Base-by-base conservation (phyloP, 129 eudicot species). In the Artemisia annua region DNA sequence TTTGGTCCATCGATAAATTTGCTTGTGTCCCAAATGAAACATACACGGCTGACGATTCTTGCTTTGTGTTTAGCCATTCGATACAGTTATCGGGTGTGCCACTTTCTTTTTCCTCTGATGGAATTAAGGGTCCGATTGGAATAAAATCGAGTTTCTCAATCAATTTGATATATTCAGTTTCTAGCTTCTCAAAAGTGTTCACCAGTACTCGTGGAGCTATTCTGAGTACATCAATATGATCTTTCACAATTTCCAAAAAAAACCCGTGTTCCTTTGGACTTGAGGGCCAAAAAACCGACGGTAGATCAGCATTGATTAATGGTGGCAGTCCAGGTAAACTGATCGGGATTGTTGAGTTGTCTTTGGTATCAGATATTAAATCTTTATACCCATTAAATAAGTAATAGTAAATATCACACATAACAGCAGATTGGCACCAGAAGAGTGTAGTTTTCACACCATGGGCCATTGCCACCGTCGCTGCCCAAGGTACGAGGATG, bases 361-460 rank as follows among this genome's bases (percentile, higher is more conserved):
- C 11, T 5, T n/a, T 65, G 49, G 14, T 16, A 17, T 30, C 12
- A 20, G 70, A 44, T 65, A 65, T 43, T 24, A 65, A 43, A n/a
- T 15, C 18, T 65, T 44, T 28, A 17, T 65, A 65, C 9, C 70
- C 70, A 5, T 65, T 65, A 28, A 35, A 65, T 16, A 16, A 44
- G 32, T 65, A 44, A 44, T 65, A 65, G 51, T 65, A 19, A 4
- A 65, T 65, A 65, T 17, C 28, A 22, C 44, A 65, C 2, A 65
- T 4, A 65, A 28, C 46, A 26, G 70, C 70, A 1, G 70, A 28
- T 65, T 65, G 70, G 70, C 70, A 65, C 70, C 70, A 65, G 1
- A 65, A 26, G 15, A 65, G 54, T 18, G 53, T 18, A 22, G 54
- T 39, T 11, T 16, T 44, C 10, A 65, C 53, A 39, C 51, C 26